These are phyloP conservation scores for Phytophthora idaei DNA, from an alignment of 352 stramenopile species.

Conservation along the genomic window DNA sequence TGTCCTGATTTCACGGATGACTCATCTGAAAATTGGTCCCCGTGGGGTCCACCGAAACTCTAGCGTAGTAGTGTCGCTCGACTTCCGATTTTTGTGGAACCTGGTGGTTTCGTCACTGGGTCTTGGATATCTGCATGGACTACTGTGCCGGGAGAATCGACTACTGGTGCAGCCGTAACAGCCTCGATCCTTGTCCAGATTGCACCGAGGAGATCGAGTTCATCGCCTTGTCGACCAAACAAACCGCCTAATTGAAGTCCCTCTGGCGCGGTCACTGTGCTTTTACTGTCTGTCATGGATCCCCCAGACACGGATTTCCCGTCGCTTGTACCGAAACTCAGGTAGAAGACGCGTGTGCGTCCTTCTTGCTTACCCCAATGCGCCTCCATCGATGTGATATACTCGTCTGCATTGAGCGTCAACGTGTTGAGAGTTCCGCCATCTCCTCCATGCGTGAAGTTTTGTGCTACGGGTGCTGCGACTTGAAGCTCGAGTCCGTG, in stretches of 20 bases:
- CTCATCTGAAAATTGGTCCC: too few species aligned
- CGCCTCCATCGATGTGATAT: not conserved
- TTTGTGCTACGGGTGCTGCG: too few species aligned
- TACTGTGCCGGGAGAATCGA: too few species aligned
- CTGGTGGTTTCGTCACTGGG: too few species aligned
- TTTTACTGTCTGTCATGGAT: not conserved
- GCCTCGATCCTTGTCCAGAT: not conserved
- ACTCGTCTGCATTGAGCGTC: not conserved
- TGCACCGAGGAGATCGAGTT: not conserved
- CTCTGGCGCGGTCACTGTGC: not conserved
- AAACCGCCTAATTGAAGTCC: not conserved
- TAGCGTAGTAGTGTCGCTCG: too few species aligned
- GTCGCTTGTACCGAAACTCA: not conserved
- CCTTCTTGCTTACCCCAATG: not conserved
- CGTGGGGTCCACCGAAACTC: too few species aligned
- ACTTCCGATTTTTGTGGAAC: too few species aligned
- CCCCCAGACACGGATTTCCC: not conserved
- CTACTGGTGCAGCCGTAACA: too few species aligned
- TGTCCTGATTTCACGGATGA: too few species aligned
- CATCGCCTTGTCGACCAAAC: not conserved
- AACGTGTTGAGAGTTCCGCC: not conserved
- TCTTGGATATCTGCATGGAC: too few species aligned
- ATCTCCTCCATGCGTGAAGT: not conserved
- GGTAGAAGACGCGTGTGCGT: not conserved
- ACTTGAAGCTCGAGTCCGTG: too few species aligned